Conservation (phyloP, 2,329 filamentous ascomycete species). For the Fusarium sp. region DNA sequence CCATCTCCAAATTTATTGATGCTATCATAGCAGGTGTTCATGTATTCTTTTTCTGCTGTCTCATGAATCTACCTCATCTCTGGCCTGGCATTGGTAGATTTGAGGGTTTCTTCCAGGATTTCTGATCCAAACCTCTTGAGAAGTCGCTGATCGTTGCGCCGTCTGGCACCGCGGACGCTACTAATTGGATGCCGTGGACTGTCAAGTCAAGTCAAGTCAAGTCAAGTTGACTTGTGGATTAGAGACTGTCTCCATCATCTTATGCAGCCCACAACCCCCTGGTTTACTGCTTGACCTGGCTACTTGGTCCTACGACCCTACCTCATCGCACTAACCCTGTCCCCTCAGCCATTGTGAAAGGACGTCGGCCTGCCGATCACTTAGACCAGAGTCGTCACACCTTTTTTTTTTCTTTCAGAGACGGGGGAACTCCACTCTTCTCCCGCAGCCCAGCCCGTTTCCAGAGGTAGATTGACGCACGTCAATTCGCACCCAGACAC, state of each 20-base stretch:
- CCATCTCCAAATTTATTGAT: neutral
- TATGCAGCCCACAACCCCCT: conserved; percentile 49
- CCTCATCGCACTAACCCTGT: conserved; percentile 56
- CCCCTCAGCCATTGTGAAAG: conserved; percentile 57
- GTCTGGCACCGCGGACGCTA: conserved; percentile 40
- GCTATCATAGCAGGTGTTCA: neutral
- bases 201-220: conserved; percentile 46
- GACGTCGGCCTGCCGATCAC: conserved; percentile 65
- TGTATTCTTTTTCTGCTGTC: neutral
- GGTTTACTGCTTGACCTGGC: conserved; percentile 30
- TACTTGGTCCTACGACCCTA: conserved; percentile 51
- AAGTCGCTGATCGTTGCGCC: conserved; percentile 41
- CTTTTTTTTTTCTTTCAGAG: conserved; percentile 45
- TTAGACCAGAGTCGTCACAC: conserved; percentile 63
- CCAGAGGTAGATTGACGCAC: conserved; percentile 52
- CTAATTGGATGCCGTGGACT: conserved; percentile 44
- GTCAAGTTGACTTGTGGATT: conserved; percentile 41
- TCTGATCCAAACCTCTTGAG: conserved; percentile 23
- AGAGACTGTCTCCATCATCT: conserved; percentile 43
- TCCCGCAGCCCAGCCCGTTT: conserved; percentile 52
- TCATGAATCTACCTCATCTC: conserved; percentile 8
- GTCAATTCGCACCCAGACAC: conserved; percentile 56
- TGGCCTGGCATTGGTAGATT: neutral
- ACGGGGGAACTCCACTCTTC: conserved; percentile 50
- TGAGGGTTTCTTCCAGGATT: conserved; percentile 29